Percentiles rank a stretch among this genome's conserved stretches.
phyloP scores from a whole-genome alignment of 2,329 filamentous ascomycete genomes.

The Scortechinia acanthostroma region DNA sequence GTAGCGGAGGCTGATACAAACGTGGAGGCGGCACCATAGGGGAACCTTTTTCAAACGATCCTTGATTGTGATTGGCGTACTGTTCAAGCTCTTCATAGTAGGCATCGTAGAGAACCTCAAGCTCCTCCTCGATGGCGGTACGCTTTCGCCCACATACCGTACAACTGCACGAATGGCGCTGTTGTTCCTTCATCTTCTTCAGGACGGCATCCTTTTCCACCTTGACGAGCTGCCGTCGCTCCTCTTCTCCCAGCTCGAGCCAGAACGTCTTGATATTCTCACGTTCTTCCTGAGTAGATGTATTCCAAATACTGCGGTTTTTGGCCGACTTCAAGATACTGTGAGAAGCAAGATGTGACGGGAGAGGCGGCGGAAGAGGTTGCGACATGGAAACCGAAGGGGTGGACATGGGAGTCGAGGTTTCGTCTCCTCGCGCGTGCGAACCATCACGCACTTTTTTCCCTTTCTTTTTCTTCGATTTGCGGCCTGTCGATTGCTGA shows the following conservation, averaged over 20 bases:
- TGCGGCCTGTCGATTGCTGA: not conserved
- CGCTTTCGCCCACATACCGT: conserved; percentile 94
- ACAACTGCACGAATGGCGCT: conserved; percentile 97
- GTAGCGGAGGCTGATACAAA: conserved; percentile 43
- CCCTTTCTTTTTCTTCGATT: not conserved
- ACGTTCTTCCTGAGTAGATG: conserved; percentile 84
- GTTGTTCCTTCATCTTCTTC: conserved; percentile 99
- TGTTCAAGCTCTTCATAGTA: conserved; percentile 98
- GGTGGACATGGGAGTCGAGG: not conserved
- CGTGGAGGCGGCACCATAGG: conserved; percentile 64
- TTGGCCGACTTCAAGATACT: conserved; percentile 34
- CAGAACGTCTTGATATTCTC: conserved; percentile 98
- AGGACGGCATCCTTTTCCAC: conserved; percentile 97
- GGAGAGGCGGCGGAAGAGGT: not conserved
- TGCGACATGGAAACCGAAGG: not conserved
- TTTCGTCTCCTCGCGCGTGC: not conserved
- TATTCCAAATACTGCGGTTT: conserved; percentile 94
- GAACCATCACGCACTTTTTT: not conserved
- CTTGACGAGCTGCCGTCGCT: conserved; percentile 90
- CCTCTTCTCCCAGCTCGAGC: conserved; percentile 87
- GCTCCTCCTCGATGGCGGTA: conserved; percentile 93
- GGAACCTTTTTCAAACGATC: conserved; percentile 37
- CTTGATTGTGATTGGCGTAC: conserved; percentile 68
- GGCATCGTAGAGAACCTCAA: conserved; percentile 94
- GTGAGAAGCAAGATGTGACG: conserved; percentile 15